phyloP scores from a whole-genome alignment of 2,329 filamentous ascomycete genomes.

The Alternaria sp. region DNA sequence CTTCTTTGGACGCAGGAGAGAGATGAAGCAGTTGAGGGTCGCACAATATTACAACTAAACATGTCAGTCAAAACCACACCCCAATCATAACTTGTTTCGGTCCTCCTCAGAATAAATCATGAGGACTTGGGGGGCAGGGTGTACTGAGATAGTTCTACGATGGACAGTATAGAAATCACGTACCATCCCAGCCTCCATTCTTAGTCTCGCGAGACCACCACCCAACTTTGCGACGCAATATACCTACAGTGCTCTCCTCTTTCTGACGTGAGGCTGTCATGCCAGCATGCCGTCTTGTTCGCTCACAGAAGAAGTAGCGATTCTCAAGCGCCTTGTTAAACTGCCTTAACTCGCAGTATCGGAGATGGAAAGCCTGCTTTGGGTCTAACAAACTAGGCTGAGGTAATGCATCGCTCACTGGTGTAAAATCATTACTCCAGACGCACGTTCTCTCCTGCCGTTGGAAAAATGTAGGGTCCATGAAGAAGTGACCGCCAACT shows the following conservation, averaged over 20 bases:
- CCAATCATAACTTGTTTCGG: not conserved
- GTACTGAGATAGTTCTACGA: not conserved
- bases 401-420: slow-evolving; percentile 45
- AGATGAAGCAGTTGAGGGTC: slow-evolving; percentile 41
- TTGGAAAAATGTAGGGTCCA: slow-evolving; percentile 47
- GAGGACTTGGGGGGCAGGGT: too few species aligned
- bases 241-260: slow-evolving; percentile 40
- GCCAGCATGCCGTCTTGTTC: slow-evolving; percentile 44
- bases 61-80: not conserved
- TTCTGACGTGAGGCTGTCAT: slow-evolving; percentile 42
- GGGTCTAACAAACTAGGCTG: slow-evolving; percentile 43
- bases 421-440: slow-evolving; percentile 49
- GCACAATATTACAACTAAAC: slow-evolving; percentile 43
- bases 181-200: slow-evolving; percentile 46
- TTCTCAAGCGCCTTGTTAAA: slow-evolving; percentile 41
- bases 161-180: not conserved
- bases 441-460: slow-evolving; percentile 48
- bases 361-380: slow-evolving; percentile 40
- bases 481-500: slow-evolving; percentile 45
- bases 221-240: slow-evolving; percentile 42
- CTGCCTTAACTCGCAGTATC: slow-evolving; percentile 47
- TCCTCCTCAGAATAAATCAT: not conserved
- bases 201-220: slow-evolving; percentile 41
- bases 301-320: slow-evolving; percentile 38
- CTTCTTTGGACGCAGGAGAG: slow-evolving; percentile 22